Evolutionary conservation across 1,284 basidiomycete species (phyloP), one percentile per base, ranked within the genome.

Genomic region (Boletus sp.): DNA sequence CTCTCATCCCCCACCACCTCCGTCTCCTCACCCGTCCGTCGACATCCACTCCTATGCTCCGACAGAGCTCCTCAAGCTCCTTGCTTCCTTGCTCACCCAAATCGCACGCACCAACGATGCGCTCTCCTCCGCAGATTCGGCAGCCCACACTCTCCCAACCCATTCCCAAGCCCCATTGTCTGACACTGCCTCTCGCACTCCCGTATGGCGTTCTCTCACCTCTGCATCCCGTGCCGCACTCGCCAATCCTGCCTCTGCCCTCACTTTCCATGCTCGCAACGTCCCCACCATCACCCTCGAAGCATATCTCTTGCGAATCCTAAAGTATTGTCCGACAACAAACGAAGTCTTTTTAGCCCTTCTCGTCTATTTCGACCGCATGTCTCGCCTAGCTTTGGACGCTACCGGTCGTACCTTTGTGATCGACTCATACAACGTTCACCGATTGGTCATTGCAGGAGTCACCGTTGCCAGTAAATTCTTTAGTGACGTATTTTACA

Each of bases 401-500:
- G 74, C 82, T 9, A 83, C 81, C 13, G 80, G 78, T 1, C 74
- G 80, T 50, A 80, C 84, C 1, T 96, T 99, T 62, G 89, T 94
- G 16, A 97, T 99, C 64, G 95, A 99, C 70, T 91, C 89, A 51
- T 99, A 87, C 72, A 99, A 99, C 63, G 89, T 99, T 22, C 95
- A 99, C 69, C 81, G 93, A 26, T 74, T 99, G 38, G 90, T 99
- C 60, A 98, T 99, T 57, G 94, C 95, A 1, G 95, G 95, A 4
- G 89, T 99, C 22, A 98, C 95, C 3, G 95, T 99, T 8, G 94
- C 95, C 16, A 94, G 90, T 74, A 99, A 99, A 69, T 99, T 99
- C 68, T 98, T 98, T 68, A 93, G 89, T 51, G 95, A 99, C 67
- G 94, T 99, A 9, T 99, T 99, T 64, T 98, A 99, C 71, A 98